These are phyloP conservation scores for Blastobotrys elegans DNA, from an alignment of 1,139 yeast genomes.

Conservation along the genomic window DNA sequence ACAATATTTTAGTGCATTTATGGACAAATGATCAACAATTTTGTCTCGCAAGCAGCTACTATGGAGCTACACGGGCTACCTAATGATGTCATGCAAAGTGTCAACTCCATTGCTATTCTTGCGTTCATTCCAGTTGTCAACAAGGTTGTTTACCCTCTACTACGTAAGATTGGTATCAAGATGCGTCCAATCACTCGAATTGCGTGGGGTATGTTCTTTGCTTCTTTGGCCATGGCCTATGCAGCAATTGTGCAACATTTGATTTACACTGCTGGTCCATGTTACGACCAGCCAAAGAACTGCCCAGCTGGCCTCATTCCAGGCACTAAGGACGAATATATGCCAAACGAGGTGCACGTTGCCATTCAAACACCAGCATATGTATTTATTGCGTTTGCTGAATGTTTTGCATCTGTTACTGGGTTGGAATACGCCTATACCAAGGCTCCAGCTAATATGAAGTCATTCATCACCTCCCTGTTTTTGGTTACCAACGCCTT, in stretches of 20 bases:
- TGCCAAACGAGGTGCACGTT: slow-evolving; percentile 53
- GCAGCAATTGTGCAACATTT: slow-evolving; percentile 77
- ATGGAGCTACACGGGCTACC: slow-evolving; percentile 63
- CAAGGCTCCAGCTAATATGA: slow-evolving; percentile 62
- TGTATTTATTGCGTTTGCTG: slow-evolving; percentile 55
- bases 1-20: no score
- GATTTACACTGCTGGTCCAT: slow-evolving; percentile 71
- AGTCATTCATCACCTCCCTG: slow-evolving; percentile 59
- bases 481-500: slow-evolving; percentile 58
- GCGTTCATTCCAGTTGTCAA: slow-evolving; percentile 59
- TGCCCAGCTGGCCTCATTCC: slow-evolving; percentile 33
- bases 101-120: slow-evolving; percentile 58
- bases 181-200: slow-evolving; percentile 63
- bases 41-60: slow-evolving; percentile 59
- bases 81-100: slow-evolving; percentile 59
- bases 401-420: slow-evolving; percentile 60
- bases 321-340: slow-evolving; percentile 1
- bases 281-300: slow-evolving; percentile 56
- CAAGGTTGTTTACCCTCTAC: slow-evolving; percentile 48
- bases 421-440: slow-evolving; percentile 69
- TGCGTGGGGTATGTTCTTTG: slow-evolving; percentile 68
- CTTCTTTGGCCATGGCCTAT: slow-evolving; percentile 64
- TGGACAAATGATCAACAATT: slow-evolving; percentile 62
- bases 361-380: slow-evolving; percentile 43
- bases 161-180: slow-evolving; percentile 44